These are phyloP conservation scores for Eucalyptus tenuipes DNA, from an alignment of 345 rosid genomes.

Conservation along the genomic window DNA sequence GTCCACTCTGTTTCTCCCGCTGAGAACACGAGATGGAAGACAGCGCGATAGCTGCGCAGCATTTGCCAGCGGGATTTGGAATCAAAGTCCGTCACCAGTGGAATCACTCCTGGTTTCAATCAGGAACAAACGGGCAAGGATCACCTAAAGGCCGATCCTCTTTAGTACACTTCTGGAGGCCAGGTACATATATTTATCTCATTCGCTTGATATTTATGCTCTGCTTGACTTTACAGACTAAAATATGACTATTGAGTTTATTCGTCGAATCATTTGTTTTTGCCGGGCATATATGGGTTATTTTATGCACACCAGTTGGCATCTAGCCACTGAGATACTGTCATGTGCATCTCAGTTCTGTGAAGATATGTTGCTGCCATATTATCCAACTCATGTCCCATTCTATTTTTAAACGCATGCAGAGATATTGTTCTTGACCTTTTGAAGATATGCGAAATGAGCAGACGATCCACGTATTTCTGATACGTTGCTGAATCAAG, in stretches of 20 bases:
- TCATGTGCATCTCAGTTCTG: background rate
- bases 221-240: background rate
- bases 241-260: background rate
- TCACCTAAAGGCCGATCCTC: background rate
- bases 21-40: background rate
- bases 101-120: background rate
- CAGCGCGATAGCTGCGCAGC: background rate
- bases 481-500: background rate
- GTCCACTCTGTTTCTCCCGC: background rate
- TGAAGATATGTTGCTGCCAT: background rate
- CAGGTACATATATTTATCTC: background rate
- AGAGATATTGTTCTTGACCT: background rate
- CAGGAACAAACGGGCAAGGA: background rate
- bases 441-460: background rate
- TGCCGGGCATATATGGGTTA: background rate
- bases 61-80: background rate
- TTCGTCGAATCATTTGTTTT: background rate
- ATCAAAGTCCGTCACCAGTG: background rate
- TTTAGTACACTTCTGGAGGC: background rate
- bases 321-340: background rate
- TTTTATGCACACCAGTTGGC: background rate
- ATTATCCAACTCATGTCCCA: background rate
- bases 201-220: background rate
- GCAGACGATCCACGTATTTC: background rate
- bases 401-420: background rate